Evolutionary conservation across 139 green algal species (phyloP), one percentile per base, ranked within the genome.

Genomic region (Marvania coccoides): DNA sequence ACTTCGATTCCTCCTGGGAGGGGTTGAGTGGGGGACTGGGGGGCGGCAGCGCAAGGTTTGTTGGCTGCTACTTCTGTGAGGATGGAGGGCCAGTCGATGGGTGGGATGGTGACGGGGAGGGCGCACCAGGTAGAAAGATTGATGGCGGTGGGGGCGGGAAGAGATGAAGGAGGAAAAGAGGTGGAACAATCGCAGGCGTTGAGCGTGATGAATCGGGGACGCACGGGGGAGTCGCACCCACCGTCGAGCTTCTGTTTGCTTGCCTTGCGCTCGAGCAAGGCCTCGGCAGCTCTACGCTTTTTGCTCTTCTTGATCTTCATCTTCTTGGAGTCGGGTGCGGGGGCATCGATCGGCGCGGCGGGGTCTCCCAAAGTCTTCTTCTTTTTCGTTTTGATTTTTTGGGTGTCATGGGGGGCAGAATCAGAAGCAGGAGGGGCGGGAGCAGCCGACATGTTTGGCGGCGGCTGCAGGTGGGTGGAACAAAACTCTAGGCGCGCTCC

Each of bases 241-340:
- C 37, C 26, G 33, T 23, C 58, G 24, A 29, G 8, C 45, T 46
- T 12, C 33, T 23, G 19, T 14, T 47, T 48, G n/a, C 36, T 26
- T 38, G 64, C 26, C 33, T 45, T 53, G n/a, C 6, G 37, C 33
- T 75, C 35, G 2, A 75, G 39, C 10, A 63, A 47, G 6, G 47
- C 46, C 35, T 75, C 69, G 4, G 60, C 51, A 9, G 69, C 69
- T 0, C 47, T 33, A 1, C 69, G 47, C 35, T 63, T 70, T 28
- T 35, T 28, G n/a, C 35, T 59, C 42, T 51, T 51, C 42, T 51
- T 19, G 19, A 51, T 51, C 42, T 51, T 19, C 42, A 51, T 28
- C 19, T 51, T 51, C 42, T 51, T 28, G 42, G 42, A 28, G 19
- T n/a, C 19, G 42, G 19, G 19, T 51, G 19, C 19, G 42, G 42